phyloP scores from a whole-genome alignment of 1,139 yeast genomes.

The Geotrichum reessii region DNA sequence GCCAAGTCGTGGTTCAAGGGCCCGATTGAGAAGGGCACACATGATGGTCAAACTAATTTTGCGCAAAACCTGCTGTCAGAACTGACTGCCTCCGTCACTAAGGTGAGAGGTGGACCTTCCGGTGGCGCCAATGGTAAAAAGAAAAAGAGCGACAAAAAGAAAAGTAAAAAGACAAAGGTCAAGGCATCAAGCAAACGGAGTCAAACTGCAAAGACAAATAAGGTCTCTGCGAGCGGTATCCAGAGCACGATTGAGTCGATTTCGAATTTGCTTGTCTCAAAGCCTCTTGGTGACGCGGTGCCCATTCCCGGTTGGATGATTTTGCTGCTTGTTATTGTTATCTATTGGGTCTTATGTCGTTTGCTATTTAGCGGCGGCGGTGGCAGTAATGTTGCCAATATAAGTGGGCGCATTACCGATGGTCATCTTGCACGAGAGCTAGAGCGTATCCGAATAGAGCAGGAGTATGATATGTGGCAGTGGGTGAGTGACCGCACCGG shows the following conservation, averaged over 20 bases:
- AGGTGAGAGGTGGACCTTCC: conserved; percentile 29
- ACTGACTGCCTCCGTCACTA: conserved; percentile 45
- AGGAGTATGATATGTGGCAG: conserved; percentile 69
- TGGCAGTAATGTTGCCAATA: neutral
- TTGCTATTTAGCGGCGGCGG: conserved; percentile 18
- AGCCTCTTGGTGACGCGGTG: conserved; percentile 19
- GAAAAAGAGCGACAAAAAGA: conserved; percentile 22
- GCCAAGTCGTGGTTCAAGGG: conserved; percentile 90
- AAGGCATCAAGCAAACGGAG: neutral
- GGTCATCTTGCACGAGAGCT: neutral
- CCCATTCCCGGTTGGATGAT: conserved; percentile 24
- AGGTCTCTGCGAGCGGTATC: neutral
- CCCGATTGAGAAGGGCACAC: conserved; percentile 84
- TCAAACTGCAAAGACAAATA: neutral
- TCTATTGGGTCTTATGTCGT: conserved; percentile 26
- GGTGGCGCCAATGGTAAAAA: conserved; percentile 24
- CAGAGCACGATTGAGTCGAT: neutral
- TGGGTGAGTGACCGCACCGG: conserved; percentile 62
- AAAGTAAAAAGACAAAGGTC: neutral
- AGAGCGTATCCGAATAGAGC: conserved; percentile 33
- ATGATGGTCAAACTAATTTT: conserved; percentile 80
- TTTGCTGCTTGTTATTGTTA: conserved; percentile 20
- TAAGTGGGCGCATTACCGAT: neutral
- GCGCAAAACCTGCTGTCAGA: conserved; percentile 55
- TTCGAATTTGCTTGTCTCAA: conserved; percentile 8